Base-by-base conservation (phyloP, 257 asterid species). In the Solanum boliviense region DNA sequence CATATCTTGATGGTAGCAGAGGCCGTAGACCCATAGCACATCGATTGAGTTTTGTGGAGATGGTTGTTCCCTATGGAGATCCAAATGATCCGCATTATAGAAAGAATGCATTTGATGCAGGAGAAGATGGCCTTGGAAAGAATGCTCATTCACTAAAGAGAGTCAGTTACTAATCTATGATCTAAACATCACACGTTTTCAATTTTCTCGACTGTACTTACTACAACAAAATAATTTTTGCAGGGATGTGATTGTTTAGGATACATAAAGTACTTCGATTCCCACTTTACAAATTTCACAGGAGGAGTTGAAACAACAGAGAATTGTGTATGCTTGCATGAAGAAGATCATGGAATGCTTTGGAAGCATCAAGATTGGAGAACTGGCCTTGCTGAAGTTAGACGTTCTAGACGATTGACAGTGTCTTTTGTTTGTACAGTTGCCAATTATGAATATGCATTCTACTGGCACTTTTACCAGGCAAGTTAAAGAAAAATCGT, bases 341-440 rank as follows among this genome's bases (percentile, higher is more conserved):
- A 97, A 88, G 99, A 97, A 90, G 99, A 97, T 91, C 91, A 95
- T 84, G 99, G 99, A 87, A 94, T 97, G 84, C 92, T 97, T 71
- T 97, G 99, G 99, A 97, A 97, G 93, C 99, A 97, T 93, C 99
- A 97, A 86, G 99, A 97, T 79, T 97, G 99, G 99, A 95, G 99
- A 91, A 95, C 98, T 79, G 99, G 99, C 87, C 84, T 92, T 56
- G 95, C 99, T 9, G 99, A 97, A 91, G 98, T 96, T 89, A 94
- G 99, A 67, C 92, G 99, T 89, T 97, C 99, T 21, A 93, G 99
- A 90, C 96, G 99, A 38, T 95, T 97, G 60, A 95, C 99, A 8
- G 98, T 93, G 90, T 97, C 99, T 86, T 97, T 93, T 88, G 91
- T 97, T 86, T 97, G 99, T 92, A 97, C 99, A 13, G 98, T 97